Evolutionary conservation across 352 stramenopile species (phyloP).

Genomic region (Phytophthora crassamura): DNA sequence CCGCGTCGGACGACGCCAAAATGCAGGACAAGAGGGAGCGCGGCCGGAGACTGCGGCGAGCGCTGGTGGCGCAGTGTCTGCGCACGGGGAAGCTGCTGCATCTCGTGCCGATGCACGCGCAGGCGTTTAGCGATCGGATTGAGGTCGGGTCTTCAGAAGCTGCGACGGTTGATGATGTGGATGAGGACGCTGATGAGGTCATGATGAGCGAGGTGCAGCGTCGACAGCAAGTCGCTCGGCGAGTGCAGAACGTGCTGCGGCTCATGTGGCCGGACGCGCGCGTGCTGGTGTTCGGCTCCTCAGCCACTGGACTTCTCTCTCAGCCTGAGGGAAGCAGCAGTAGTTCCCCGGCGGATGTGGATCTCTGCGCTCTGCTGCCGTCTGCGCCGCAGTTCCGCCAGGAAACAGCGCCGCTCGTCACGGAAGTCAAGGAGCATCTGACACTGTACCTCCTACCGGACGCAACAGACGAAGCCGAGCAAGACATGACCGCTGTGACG

Average conservation of each 20-base stretch:
- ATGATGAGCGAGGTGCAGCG: slow-evolving; percentile 29
- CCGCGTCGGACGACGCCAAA: slow-evolving; percentile 21
- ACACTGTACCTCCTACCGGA: slow-evolving; percentile 53
- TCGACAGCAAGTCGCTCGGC: slow-evolving; percentile 41
- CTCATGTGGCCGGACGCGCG: slow-evolving; percentile 74
- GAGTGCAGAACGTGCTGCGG: slow-evolving; percentile 51
- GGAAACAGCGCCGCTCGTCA: slow-evolving; percentile 54
- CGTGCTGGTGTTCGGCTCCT: slow-evolving; percentile 78
- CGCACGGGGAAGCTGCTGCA: slow-evolving; percentile 44
- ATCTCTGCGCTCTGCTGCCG: slow-evolving; percentile 76
- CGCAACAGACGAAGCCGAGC: slow-evolving; percentile 8
- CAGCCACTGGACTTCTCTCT: slow-evolving; percentile 52
- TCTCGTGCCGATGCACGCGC: slow-evolving; percentile 40
- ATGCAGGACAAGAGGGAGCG: slow-evolving; percentile 38
- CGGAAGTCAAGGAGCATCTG: slow-evolving; percentile 78
- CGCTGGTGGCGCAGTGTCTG: slow-evolving; percentile 52
- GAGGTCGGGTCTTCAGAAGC: background rate
- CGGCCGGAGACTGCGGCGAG: slow-evolving; percentile 47
- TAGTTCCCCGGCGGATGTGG: slow-evolving; percentile 49
- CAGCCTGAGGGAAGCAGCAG: background rate
- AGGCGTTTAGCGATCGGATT: slow-evolving; percentile 23
- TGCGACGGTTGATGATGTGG: background rate
- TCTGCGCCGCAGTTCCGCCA: slow-evolving; percentile 56
- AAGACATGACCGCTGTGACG: slow-evolving; percentile 32
- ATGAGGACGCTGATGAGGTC: background rate